Percentiles rank a stretch among this genome's conserved stretches.
Evolutionary conservation across 306 rosid species (phyloP).

Genomic region (Quercus mongolica): DNA sequence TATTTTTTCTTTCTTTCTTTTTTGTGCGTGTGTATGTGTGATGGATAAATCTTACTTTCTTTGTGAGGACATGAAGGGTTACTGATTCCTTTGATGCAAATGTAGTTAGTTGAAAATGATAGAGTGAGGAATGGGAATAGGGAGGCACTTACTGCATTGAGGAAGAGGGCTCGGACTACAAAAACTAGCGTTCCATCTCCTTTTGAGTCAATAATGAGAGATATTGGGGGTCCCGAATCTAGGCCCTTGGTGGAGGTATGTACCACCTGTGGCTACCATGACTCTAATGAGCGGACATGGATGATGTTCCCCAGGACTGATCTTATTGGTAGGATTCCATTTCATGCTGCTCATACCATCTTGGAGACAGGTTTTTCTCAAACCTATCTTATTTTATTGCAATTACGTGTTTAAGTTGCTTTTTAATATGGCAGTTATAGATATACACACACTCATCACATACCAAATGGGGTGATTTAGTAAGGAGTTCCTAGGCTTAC

Average conservation of each 20-base stretch:
- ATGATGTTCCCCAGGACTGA: conserved; percentile 84
- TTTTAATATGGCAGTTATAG: not conserved
- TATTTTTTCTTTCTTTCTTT: not conserved
- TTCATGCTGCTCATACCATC: conserved; percentile 82
- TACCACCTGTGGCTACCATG: conserved; percentile 77
- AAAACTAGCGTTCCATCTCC: conserved; percentile 76
- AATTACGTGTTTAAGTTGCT: not conserved
- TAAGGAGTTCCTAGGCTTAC: not conserved
- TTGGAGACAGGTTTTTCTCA: conserved; percentile 56
- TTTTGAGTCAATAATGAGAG: conserved; percentile 85
- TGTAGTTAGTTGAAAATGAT: conserved; percentile 79
- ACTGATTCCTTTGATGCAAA: conserved; percentile 9
- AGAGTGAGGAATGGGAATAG: conserved; percentile 80
- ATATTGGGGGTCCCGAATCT: conserved; percentile 48
- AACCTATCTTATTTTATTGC: not conserved
- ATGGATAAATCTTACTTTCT: not conserved
- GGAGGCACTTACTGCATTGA: conserved; percentile 83
- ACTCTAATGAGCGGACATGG: conserved; percentile 66
- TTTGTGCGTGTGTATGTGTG: no score
- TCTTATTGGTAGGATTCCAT: conserved; percentile 74
- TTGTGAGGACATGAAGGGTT: not conserved
- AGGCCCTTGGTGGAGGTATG: conserved; percentile 84
- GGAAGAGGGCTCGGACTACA: conserved; percentile 81
- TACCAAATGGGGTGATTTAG: not conserved
- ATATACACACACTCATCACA: not conserved